Percentiles rank a stretch among this genome's conserved stretches.
These are phyloP conservation scores for Marsdenia floribunda DNA, from an alignment of 257 asterid genomes.

Conservation along the genomic window DNA sequence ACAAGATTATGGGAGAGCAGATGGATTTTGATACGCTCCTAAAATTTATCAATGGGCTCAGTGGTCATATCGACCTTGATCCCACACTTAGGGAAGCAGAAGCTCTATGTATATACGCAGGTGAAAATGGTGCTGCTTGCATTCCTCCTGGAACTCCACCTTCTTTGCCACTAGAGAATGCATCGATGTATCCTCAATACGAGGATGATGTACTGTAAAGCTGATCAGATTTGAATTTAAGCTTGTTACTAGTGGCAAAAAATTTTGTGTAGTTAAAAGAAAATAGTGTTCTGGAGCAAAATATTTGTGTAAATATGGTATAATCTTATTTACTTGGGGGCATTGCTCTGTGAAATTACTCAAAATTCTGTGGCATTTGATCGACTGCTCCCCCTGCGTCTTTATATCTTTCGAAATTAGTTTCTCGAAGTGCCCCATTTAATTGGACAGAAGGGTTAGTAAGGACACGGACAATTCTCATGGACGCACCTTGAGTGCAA, in stretches of 20 bases:
- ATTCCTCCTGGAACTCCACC: conserved; percentile 99
- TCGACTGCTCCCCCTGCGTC: not conserved
- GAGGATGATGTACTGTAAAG: conserved; percentile 70
- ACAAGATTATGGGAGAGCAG: conserved; percentile 76
- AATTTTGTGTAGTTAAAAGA: not conserved
- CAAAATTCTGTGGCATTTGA: not conserved
- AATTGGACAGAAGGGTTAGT: not conserved
- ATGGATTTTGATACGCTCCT: conserved; percentile 96
- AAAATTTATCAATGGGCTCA: conserved; percentile 85
- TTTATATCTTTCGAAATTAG: not conserved
- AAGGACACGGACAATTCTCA: not conserved
- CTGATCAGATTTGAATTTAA: not conserved
- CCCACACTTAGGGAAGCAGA: conserved; percentile 83
- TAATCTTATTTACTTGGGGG: not conserved
- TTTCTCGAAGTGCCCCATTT: not conserved
- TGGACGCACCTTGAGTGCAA: not conserved
- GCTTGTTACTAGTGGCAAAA: not conserved
- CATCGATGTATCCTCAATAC: conserved; percentile 55
- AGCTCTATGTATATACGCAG: conserved; percentile 87
- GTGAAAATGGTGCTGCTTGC: conserved; percentile 87
- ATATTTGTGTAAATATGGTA: not conserved
- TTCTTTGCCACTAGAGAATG: conserved; percentile 71
- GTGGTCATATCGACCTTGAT: conserved; percentile 84
- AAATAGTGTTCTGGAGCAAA: not conserved
- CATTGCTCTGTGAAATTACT: not conserved